A percentile compares a stretch with the other conserved stretches of the same genome.
phyloP scores from a whole-genome alignment of 1,284 basidiomycete genomes.

The Ceratobasidium theobromae region DNA sequence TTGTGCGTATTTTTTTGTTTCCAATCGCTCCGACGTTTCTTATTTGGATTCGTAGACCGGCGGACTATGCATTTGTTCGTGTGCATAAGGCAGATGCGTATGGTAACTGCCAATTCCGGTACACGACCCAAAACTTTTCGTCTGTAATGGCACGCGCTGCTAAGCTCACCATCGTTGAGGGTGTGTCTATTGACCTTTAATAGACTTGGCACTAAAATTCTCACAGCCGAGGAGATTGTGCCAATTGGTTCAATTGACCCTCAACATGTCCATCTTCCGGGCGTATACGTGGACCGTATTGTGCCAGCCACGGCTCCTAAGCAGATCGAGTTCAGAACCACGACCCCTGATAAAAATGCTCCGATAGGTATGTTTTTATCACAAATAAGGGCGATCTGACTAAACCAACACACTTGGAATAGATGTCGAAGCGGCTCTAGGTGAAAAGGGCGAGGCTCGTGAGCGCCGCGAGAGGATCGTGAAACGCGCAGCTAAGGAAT shows the following conservation, averaged over 20 bases:
- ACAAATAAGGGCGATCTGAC: constrained; percentile 34
- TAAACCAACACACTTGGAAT: constrained; percentile 23
- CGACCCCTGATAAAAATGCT: constrained; percentile 53
- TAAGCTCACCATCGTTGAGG: constrained; percentile 89
- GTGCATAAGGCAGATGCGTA: constrained; percentile 96
- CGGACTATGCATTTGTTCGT: constrained; percentile 68
- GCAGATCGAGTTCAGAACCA: constrained; percentile 74
- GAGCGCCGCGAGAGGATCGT: constrained; percentile 71
- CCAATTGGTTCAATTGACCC: constrained; percentile 82
- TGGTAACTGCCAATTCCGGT: constrained; percentile 85
- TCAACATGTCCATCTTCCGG: constrained; percentile 81
- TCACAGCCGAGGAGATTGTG: constrained; percentile 84
- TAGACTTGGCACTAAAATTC: background rate
- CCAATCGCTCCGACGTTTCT: constrained; percentile 35
- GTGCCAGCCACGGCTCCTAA: constrained; percentile 78
- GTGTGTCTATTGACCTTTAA: constrained; percentile 39
- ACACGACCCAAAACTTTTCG: constrained; percentile 84
- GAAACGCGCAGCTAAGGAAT: constrained; percentile 83
- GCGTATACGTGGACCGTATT: constrained; percentile 86
- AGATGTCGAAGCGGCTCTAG: constrained; percentile 42
- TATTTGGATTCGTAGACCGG: constrained; percentile 20
- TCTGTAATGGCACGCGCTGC: constrained; percentile 87
- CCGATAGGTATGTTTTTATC: background rate
- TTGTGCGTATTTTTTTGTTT: constrained; percentile 64
- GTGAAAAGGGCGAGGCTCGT: constrained; percentile 54